Base-by-base conservation (phyloP, 352 stramenopile species). In the Thalassiosira mediterranea region DNA sequence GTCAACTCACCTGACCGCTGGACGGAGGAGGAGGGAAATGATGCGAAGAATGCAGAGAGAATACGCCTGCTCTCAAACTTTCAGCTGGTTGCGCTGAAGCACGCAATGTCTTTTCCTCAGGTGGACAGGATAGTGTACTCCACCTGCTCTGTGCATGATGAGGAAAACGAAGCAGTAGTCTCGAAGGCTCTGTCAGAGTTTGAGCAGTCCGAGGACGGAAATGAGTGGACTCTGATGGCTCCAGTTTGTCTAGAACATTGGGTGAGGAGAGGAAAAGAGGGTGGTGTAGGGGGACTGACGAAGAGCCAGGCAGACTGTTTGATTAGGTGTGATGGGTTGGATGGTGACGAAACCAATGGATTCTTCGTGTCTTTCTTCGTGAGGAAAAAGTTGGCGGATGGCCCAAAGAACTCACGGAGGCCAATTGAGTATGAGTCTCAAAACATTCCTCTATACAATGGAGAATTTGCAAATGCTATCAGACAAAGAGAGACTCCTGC, bases 331-430 rank as follows among this genome's bases (percentile, higher is more conserved):
- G 91, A 98, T 79, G 71, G 77, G 29, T 89, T 92, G 0, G 87
- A 96, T 37, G 94, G 97, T 49, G 95, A 98, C 81, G 91, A 89
- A 42, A 98, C 96, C 2, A 98, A 98, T 80, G 96, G 96, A 19
- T 99, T 99, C 80, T 99, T 99, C 72, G 95, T 99, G 2, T 90
- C 93, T 28, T 97, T 97, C 79, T 98, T 99, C 81, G 94, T 97
- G 66, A 90, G 95, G 47, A 69, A 76, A 47, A 63, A 52, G 32
- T 7, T 72, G 7, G 37, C 26, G 29, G n/a, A 21, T 26, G 11
- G 58, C 57, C 19, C 8, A 11, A 63, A 23, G 11, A 11, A 11
- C 68, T 8, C 15, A 53, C 65, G 64, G 44, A 44, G 8, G 31
- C 4, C 26, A 53, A 59, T 54, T 29, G 31, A 67, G 66, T 56